Base-by-base conservation (phyloP, 2,329 filamentous ascomycete species). In the Aaosphaeria pasadenensis region DNA sequence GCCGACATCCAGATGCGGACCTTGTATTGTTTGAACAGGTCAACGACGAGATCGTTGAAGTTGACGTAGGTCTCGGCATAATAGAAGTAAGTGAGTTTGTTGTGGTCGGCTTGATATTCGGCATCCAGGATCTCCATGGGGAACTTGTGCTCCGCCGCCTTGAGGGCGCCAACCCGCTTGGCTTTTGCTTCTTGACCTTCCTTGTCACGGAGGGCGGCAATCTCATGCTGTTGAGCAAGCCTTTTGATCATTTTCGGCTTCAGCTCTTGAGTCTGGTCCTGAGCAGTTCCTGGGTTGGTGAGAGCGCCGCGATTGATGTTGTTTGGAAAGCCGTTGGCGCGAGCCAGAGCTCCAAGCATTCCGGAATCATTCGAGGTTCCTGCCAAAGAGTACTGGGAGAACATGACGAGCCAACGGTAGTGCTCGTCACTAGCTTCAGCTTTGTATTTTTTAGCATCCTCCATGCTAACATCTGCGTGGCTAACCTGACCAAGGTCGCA, bases 1-100 rank as follows among this genome's bases (percentile, higher is more conserved):
- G 94, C 94, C 4, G 92, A 97, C 89, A 99, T 96, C 94, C 94
- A 99, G 62, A 99, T 99, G 59, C 95, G 85, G 24, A 92, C 96
- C 77, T 99, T 99, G 80, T 97, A 99, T 53, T 97, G 92, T 74
- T 97, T 97, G 81, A 97, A 99, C 9, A 99, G 79, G 67, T 99
- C 94, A 0, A 91, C 96, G 45, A 99, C 94, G 11, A 99, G 83
- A 2, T 90, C 89, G 69, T 99, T 99, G 80, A 99, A 99, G 74
- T 97, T 97, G 77, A 99, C 96, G 69, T 99, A 99, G 0, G 90
- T 85, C 65, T 96, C 91, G 46, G 94, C 92, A 68, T 96, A 99
- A 74, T 97, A 99, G 76, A 96, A 99, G 73, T 97, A 97, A 0
- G 95, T 99, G 47, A 99, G 77, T 70, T 99, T 99, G 74, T 97